Evolutionary conservation across 257 asterid genomes (phyloP), one percentile per base, ranked within the genome.

Genomic region (Primulina eburnea): DNA sequence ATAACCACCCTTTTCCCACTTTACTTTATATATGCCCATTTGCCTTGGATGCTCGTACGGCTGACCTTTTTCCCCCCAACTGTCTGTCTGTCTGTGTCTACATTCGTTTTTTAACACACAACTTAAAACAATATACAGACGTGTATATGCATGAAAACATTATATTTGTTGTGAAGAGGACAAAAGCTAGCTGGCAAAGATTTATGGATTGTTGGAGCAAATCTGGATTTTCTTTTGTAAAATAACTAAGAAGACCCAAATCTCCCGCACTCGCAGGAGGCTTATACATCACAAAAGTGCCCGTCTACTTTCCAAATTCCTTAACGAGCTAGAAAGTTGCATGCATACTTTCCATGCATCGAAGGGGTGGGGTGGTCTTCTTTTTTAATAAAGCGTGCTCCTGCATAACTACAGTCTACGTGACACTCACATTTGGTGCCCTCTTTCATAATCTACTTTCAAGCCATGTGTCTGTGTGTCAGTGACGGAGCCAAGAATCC

Each of bases 241-340:
- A 75, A 76, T 62, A 75, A 75, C 75, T 62, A 68, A 30, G 71
- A 71, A 76, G 52, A 5, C 67, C 81, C 76, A 83, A 79, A 85
- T 79, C 34, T 32, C 80, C 82, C 92, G 73, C 62, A 83, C 81
- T 88, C 85, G 78, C 30, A 83, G 88, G 89, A 78, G 87, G 78
- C 96, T 85, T 89, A 79, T 67, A 74, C 57, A 60, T 80, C 64
- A 85, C 97, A 87, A 88, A 87, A 85, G 92, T 77, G 56, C 26
- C 37, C 20, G 8, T 16, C 63, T 77, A 75, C 80, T 76, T 78
- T 59, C 8, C 26, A 61, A 78, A 62, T 81, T 84, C 86, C 90
- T 69, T 71, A 60, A 76, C 80, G 64, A 74, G n/a, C n/a, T n/a
- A n/a, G 64, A 74, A 88, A 87, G 92, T 81, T 82, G 77, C 80